Percentiles rank a stretch among this genome's conserved stretches.
Conservation (phyloP, 352 stramenopile genomes). For the Phytophthora europaea region DNA sequence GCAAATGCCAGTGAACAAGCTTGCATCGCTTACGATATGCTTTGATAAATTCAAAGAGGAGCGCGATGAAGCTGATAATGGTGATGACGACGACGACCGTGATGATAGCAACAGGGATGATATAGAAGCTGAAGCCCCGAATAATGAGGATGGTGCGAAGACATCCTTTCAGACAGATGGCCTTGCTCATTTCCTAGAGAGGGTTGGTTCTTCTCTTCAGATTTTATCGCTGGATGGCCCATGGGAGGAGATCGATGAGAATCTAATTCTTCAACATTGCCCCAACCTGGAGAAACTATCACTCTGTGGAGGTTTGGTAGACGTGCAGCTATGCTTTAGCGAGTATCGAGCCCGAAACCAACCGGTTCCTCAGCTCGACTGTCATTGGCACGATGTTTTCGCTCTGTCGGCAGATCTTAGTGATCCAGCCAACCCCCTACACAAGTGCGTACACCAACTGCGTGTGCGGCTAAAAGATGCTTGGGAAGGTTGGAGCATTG, state of each 20-base stretch:
- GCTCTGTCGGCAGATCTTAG: not conserved
- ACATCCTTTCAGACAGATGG: not conserved
- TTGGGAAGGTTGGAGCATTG: not conserved
- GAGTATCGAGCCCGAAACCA: not conserved
- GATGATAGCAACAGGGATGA: not conserved
- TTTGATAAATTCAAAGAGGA: not conserved
- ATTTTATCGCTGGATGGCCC: not conserved
- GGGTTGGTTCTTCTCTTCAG: not conserved
- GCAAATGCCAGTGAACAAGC: not conserved
- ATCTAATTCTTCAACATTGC: not conserved
- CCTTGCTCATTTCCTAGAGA: not conserved
- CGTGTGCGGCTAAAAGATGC: not conserved
- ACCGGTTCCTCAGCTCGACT: not conserved
- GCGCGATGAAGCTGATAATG: not conserved
- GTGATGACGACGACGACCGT: not conserved
- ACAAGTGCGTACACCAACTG: not conserved
- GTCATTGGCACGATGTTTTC: not conserved
- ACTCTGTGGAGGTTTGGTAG: not conserved
- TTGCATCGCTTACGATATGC: not conserved
- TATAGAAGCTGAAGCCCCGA: not conserved
- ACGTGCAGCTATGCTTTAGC: not conserved
- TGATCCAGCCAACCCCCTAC: not conserved
- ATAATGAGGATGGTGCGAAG: not conserved
- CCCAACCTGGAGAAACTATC: not conserved
- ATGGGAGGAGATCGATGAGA: not conserved